These are phyloP conservation scores for Cytospora chrysosperma DNA, from an alignment of 2,329 filamentous ascomycete genomes.

Conservation along the genomic window DNA sequence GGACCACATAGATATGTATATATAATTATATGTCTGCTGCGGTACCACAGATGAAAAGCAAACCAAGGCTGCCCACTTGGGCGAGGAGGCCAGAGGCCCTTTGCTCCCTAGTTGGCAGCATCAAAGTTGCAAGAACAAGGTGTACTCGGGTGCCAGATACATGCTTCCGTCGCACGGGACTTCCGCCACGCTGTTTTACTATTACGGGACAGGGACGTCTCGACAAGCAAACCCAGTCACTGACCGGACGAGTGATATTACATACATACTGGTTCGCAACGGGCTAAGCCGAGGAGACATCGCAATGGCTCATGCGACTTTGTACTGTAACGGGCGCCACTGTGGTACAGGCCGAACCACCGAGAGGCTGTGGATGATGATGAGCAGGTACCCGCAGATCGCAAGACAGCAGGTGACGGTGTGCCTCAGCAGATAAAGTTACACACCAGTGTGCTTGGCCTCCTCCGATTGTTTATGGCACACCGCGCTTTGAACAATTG, in stretches of 20 bases:
- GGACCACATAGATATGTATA: too few species aligned
- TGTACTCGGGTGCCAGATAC: background rate
- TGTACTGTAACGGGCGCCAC: slow-evolving; percentile 3
- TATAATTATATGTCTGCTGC: slow-evolving; percentile 9
- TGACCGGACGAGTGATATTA: slow-evolving; percentile 8
- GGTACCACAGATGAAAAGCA: background rate
- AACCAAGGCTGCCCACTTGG: slow-evolving; percentile 1
- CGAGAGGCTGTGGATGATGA: background rate
- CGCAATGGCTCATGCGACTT: background rate
- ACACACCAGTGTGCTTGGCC: background rate
- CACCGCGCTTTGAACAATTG: background rate
- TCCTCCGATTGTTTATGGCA: background rate
- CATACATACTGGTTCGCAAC: background rate
- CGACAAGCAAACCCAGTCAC: slow-evolving; percentile 12
- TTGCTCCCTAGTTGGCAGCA: slow-evolving; percentile 6
- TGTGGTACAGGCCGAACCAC: slow-evolving; percentile 2
- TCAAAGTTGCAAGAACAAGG: background rate
- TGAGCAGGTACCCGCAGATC: slow-evolving; percentile 14
- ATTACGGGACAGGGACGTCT: background rate
- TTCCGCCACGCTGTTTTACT: background rate
- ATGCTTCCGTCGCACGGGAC: background rate
- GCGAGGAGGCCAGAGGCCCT: slow-evolving; percentile 1
- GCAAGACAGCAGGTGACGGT: slow-evolving; percentile 16
- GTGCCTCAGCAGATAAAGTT: slow-evolving; percentile 14
- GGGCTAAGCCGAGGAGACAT: background rate